Evolutionary conservation across 768 basidiomycete species (phyloP), one percentile per base, ranked within the genome.

Genomic region (Botryobasidium botryosum): DNA sequence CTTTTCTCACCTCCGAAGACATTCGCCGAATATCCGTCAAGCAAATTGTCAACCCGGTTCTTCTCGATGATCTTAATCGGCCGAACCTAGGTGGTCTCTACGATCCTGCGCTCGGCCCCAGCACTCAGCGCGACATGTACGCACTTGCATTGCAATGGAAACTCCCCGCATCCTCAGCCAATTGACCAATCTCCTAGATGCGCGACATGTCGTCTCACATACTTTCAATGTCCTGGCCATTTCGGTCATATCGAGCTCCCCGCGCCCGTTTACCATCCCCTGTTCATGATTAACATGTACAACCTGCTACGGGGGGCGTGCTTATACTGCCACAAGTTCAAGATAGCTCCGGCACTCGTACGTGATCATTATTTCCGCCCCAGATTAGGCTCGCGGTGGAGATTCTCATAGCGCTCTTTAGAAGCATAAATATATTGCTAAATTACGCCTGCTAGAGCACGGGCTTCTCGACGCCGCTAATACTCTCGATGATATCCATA

Each of bases 241-340:
- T 99, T 82, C 63, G 94, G 94, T 18, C 94, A 97, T 61, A 92
- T 99, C 49, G 88, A 96, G 50, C 72, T 99, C 5, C 90, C 92
- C 17, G 74, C 82, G 15, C 91, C 94, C 12, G 86, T 97, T 2
- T 97, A 84, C 57, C 92, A 99, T 56, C 94, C 94, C 0, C 65
- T 99, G 31, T 99, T 97, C 63, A 87, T 97, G 77, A 68, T 70
- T 26, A 85, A 91, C 55, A 78, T 82, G 68, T 91, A 78, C 59
- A 80, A 79, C 51, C 64, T 97, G 37, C 66, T 99, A 18, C 76
- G 91, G 46, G 80, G 79, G 29, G 76, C 76, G 12, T 99, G 94
- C 65, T 63, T 92, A 59, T 97, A 83, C 63, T 99, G 94, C 62
- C 94, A 99, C 61, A 71, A 68, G 51, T 94, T 96, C 63, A 88